Conservation (phyloP, 306 rosid genomes). For the Cicer bijugum region DNA sequence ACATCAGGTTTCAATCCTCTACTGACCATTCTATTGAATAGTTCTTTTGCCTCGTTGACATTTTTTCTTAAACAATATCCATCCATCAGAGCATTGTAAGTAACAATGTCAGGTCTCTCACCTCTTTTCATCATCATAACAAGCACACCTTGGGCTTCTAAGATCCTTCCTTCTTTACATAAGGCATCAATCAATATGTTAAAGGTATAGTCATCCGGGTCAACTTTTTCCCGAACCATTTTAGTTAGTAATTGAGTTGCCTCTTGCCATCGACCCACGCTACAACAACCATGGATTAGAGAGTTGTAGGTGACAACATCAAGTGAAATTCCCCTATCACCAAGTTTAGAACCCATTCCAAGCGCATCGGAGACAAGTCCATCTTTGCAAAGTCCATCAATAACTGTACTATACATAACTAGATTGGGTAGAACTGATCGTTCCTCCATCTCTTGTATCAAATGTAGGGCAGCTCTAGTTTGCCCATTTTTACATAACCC, state of each 20-base stretch:
- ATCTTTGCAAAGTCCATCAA: constrained; percentile 53
- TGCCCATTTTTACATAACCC: constrained; percentile 47
- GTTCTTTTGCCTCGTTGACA: constrained; percentile 38
- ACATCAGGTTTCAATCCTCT: constrained; percentile 47
- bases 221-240: constrained; percentile 44
- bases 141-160: constrained; percentile 43
- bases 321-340: constrained; percentile 35
- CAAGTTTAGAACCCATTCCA: constrained; percentile 33
- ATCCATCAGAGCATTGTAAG: constrained; percentile 48
- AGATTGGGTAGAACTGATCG: constrained; percentile 26
- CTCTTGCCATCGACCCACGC: constrained; percentile 42
- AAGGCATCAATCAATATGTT: constrained; percentile 48
- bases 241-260: constrained; percentile 42
- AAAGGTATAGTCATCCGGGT: constrained; percentile 43
- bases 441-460: constrained; percentile 42
- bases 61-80: constrained; percentile 45
- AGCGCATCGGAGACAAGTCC: constrained; percentile 44
- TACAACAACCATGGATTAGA: constrained; percentile 50
- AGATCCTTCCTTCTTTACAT: constrained; percentile 45
- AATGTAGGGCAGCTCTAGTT: constrained; percentile 38
- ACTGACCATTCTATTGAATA: constrained; percentile 45
- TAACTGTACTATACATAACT: constrained; percentile 38
- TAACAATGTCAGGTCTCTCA: constrained; percentile 39
- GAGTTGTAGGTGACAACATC: constrained; percentile 50
- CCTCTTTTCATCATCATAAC: constrained; percentile 49